These are phyloP conservation scores for Starmerella vaccinii DNA, from an alignment of 805 yeast genomes.

Conservation along the genomic window DNA sequence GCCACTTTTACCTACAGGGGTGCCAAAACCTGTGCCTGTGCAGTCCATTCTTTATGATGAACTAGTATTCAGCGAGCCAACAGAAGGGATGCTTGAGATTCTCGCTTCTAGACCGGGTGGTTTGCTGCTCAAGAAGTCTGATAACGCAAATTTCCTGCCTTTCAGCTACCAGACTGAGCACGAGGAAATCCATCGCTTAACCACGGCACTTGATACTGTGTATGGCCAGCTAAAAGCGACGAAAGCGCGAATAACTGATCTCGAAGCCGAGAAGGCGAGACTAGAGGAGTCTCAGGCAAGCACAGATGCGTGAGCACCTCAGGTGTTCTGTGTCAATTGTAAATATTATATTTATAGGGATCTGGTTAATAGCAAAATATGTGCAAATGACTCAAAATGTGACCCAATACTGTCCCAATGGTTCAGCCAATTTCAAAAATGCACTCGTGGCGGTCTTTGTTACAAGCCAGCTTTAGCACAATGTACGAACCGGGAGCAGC, in stretches of 20 bases:
- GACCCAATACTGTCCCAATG: no score
- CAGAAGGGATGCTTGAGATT: slow-evolving; percentile 73
- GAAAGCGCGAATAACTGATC: slow-evolving; percentile 32
- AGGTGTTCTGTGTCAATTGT: background rate
- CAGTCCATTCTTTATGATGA: slow-evolving; percentile 71
- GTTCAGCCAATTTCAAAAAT: no score
- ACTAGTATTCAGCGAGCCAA: slow-evolving; percentile 89
- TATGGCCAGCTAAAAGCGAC: slow-evolving; percentile 38
- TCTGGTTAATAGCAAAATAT: no score
- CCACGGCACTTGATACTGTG: slow-evolving; percentile 38
- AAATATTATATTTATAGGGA: background rate
- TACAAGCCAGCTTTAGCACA: no score
- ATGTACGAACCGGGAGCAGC: no score
- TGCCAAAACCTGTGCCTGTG: slow-evolving; percentile 36
- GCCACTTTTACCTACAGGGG: slow-evolving; percentile 20
- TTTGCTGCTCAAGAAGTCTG: slow-evolving; percentile 31
- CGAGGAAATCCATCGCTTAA: slow-evolving; percentile 53
- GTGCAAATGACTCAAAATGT: no score
- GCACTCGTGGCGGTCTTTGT: no score
- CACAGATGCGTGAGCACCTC: background rate
- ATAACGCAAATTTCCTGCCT: slow-evolving; percentile 27
- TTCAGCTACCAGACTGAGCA: slow-evolving; percentile 44
- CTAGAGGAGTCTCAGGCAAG: slow-evolving; percentile 6
- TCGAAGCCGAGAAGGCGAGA: slow-evolving; percentile 28
- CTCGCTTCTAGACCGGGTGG: slow-evolving; percentile 44